Evolutionary conservation across 1,284 basidiomycete species (phyloP).

Genomic region (Pseudomicrostroma phylloplanum): DNA sequence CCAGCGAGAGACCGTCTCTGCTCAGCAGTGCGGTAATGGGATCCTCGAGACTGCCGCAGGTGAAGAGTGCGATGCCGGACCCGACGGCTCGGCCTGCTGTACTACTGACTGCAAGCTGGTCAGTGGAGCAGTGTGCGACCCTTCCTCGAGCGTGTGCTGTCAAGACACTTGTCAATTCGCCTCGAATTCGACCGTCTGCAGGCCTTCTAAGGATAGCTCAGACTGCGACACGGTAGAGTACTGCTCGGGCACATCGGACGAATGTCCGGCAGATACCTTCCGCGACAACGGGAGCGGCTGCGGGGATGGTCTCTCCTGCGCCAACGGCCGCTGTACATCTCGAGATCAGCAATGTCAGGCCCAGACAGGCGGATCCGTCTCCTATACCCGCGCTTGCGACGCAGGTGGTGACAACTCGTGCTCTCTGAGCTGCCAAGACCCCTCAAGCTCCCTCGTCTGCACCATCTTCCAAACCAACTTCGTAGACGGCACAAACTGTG

Average conservation of each 20-base stretch:
- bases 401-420: slow-evolving; percentile 60
- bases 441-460: slow-evolving; percentile 59
- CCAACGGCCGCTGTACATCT: slow-evolving; percentile 75
- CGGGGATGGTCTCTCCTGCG: slow-evolving; percentile 62
- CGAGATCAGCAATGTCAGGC: slow-evolving; percentile 69
- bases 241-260: slow-evolving; percentile 68
- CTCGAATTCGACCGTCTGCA: slow-evolving; percentile 61
- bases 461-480: slow-evolving; percentile 69
- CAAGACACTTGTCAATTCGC: slow-evolving; percentile 66
- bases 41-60: slow-evolving; percentile 55
- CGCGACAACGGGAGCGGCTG: slow-evolving; percentile 61
- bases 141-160: slow-evolving; percentile 71
- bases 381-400: slow-evolving; percentile 63
- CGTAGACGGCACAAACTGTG: slow-evolving; percentile 79
- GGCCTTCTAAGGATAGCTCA: slow-evolving; percentile 60
- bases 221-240: slow-evolving; percentile 71
- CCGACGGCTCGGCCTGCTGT: slow-evolving; percentile 66
- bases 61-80: slow-evolving; percentile 83
- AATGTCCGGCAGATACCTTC: slow-evolving; percentile 67
- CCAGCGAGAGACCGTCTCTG: slow-evolving; percentile 29
- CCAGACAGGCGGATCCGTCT: slow-evolving; percentile 59
- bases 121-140: slow-evolving; percentile 70
- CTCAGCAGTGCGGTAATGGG: slow-evolving; percentile 51
- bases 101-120: slow-evolving; percentile 70
- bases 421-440: slow-evolving; percentile 73